Evolutionary conservation across 176 grass and related monocot species (phyloP).

Genomic region (Aegilops umbellulata): DNA sequence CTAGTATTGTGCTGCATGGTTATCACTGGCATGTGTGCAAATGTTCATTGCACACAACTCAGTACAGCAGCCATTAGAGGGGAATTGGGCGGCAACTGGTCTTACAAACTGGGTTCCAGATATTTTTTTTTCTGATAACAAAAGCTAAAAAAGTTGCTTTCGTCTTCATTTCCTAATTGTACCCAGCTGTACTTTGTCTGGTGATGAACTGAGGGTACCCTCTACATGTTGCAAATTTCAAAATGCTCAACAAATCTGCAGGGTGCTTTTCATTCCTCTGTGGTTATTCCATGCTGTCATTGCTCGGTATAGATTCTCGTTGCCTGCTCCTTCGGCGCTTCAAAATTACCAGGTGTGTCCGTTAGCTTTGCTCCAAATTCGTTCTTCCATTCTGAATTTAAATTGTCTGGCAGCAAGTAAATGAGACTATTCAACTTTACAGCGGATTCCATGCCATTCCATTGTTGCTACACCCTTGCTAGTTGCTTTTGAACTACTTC

Average conservation of each 20-base stretch:
- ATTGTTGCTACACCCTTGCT: conserved; percentile 62
- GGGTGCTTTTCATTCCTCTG: conserved; percentile 64
- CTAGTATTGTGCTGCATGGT: not conserved
- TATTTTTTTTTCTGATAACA: conserved; percentile 3
- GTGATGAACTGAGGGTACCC: not conserved
- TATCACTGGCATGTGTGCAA: not conserved
- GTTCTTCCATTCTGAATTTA: conserved; percentile 16
- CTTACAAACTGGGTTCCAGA: not conserved
- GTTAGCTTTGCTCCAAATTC: conserved; percentile 12
- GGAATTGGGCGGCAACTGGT: not conserved
- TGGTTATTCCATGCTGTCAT: conserved; percentile 65
- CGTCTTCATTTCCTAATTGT: not conserved
- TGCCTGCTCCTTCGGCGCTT: conserved; percentile 51
- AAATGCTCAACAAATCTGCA: conserved; percentile 27
- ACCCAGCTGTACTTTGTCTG: not conserved
- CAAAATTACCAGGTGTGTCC: conserved; percentile 44
- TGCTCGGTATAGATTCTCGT: conserved; percentile 54
- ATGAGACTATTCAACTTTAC: conserved; percentile 6
- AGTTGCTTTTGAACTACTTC: conserved; percentile 76
- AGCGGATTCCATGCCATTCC: conserved; percentile 65
- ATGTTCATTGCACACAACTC: not conserved
- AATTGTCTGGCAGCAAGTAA: conserved; percentile 10
- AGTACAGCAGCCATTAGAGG: not conserved
- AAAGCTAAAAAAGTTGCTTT: not conserved
- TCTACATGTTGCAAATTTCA: conserved; percentile 12